phyloP scores from a whole-genome alignment of 2,329 filamentous ascomycete species.

The Fusarium ramigenum region DNA sequence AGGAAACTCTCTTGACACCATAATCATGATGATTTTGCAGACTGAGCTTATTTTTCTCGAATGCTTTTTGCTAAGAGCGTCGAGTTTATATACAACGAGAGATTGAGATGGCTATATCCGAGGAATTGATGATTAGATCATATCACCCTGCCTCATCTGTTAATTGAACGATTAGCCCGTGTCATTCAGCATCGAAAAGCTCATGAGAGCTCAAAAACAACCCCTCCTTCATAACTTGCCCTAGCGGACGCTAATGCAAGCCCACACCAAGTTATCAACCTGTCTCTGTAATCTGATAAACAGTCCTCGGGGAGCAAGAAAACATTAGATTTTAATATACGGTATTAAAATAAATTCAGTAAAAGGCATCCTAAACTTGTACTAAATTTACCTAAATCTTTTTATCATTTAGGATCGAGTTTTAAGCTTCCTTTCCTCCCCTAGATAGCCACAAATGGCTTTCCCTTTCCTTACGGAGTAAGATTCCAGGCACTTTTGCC shows the following conservation, averaged over 20 bases:
- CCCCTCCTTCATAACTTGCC: slow-evolving; percentile 11
- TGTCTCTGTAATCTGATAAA: slow-evolving; percentile 3
- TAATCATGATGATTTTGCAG: background rate
- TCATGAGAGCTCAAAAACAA: background rate
- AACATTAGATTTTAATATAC: too few relatives aligned
- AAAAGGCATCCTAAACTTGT: background rate
- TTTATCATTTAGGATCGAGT: too few relatives aligned
- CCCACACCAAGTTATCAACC: background rate
- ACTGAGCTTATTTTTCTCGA: background rate
- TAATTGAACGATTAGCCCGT: background rate
- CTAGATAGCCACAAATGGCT: slow-evolving; percentile 2
- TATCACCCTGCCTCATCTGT: background rate
- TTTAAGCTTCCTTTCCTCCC: background rate
- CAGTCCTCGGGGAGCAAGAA: background rate
- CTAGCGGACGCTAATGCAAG: slow-evolving; percentile 30
- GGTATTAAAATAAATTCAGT: background rate
- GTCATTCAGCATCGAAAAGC: background rate
- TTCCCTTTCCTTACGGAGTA: background rate
- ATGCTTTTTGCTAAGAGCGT: background rate
- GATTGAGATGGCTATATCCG: background rate
- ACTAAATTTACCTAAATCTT: background rate
- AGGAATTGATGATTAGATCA: background rate
- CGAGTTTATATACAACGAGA: background rate
- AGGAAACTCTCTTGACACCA: slow-evolving; percentile 7
- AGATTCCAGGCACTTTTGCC: slow-evolving; percentile 13